These are phyloP conservation scores for Eutypa lata DNA, from an alignment of 2,329 filamentous ascomycete species.

Conservation along the genomic window DNA sequence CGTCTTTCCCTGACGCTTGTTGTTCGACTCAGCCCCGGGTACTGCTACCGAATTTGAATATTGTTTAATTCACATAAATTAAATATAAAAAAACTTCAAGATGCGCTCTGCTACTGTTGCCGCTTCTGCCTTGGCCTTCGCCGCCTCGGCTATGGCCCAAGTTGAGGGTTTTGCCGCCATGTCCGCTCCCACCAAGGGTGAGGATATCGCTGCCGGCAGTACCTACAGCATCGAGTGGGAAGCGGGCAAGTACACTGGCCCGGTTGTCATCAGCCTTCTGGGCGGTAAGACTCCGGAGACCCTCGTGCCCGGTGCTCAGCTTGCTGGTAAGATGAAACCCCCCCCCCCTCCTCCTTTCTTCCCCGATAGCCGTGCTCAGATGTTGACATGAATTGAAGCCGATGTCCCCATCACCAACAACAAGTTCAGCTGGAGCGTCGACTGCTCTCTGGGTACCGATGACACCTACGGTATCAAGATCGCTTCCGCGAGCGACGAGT, in stretches of 20 bases:
- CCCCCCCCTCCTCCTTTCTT: background rate
- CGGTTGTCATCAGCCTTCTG: constrained; percentile 52
- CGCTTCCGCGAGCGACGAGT: constrained; percentile 42
- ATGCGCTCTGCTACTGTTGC: constrained; percentile 52
- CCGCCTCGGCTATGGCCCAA: constrained; percentile 50
- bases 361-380: background rate
- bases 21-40: background rate
- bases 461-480: constrained; percentile 58
- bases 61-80: background rate
- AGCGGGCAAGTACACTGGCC: constrained; percentile 36
- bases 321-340: constrained; percentile 55
- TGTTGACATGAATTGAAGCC: constrained; percentile 31
- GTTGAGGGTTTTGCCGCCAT: constrained; percentile 55
- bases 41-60: background rate
- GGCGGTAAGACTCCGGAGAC: constrained; percentile 44
- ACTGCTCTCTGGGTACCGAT: constrained; percentile 39
- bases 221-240: constrained; percentile 52
- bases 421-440: constrained; percentile 49
- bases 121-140: constrained; percentile 50
- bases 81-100: constrained; percentile 32
- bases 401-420: constrained; percentile 43
- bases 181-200: constrained; percentile 40
- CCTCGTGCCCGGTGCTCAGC: constrained; percentile 37
- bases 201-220: constrained; percentile 46
- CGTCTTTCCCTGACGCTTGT: background rate